Conservation (phyloP, 805 yeast genomes). For the Suhomyces kilbournensis region DNA sequence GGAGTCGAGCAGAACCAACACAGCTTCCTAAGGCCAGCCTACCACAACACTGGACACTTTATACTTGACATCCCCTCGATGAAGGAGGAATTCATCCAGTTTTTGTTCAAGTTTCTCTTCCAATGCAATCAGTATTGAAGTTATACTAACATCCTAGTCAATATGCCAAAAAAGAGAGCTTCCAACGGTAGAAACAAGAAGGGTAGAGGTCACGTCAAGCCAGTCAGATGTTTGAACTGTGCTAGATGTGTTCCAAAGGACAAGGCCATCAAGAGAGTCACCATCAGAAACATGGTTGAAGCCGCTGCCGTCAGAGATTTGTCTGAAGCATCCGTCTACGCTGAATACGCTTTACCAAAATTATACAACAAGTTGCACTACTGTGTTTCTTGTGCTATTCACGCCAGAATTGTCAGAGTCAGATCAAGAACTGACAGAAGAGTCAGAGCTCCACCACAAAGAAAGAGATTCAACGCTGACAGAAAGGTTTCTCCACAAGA, state of each 20-base stretch:
- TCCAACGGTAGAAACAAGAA: slow-evolving; percentile 99
- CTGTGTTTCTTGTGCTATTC: slow-evolving; percentile 99
- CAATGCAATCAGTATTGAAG: not conserved
- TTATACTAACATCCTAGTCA: slow-evolving; percentile 36
- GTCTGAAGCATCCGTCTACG: slow-evolving; percentile 98
- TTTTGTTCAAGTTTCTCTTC: not conserved
- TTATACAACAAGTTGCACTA: slow-evolving; percentile 99
- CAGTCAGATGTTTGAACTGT: slow-evolving; percentile 99
- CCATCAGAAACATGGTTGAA: slow-evolving; percentile 99
- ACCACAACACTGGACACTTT: not conserved
- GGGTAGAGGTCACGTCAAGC: slow-evolving; percentile 99
- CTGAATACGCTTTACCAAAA: slow-evolving; percentile 99
- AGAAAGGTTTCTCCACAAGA: slow-evolving; percentile 95
- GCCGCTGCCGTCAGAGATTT: slow-evolving; percentile 99
- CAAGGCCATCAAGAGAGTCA: slow-evolving; percentile 99
- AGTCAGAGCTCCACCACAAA: slow-evolving; percentile 97
- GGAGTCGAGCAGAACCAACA: not conserved
- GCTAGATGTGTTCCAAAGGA: slow-evolving; percentile 99
- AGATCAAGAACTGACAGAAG: slow-evolving; percentile 99
- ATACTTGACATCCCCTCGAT: not conserved
- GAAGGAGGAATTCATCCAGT: not conserved
- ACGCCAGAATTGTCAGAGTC: slow-evolving; percentile 99
- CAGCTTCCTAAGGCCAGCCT: not conserved
- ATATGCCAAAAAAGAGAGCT: slow-evolving; percentile 99
- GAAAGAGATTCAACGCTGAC: slow-evolving; percentile 97